Percentiles rank a stretch among this genome's conserved stretches.
These are phyloP conservation scores for Hemerocallis citrina DNA, from an alignment of 106 monocot genomes.

Conservation along the genomic window DNA sequence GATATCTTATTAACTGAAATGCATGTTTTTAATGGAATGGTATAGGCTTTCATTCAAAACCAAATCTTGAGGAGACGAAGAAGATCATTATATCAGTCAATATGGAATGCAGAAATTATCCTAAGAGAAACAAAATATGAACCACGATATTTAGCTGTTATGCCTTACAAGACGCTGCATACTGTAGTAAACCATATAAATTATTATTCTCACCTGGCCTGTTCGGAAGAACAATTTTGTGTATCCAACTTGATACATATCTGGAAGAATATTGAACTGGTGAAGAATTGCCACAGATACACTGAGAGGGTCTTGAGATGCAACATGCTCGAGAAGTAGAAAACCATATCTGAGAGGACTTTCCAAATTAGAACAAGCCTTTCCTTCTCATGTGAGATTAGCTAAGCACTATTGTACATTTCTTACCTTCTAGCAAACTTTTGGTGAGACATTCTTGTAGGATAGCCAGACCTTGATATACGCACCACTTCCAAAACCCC, in stretches of 20 bases:
- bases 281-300: constrained; percentile 98
- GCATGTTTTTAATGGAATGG: no score
- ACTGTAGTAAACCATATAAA: not conserved
- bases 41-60: no score
- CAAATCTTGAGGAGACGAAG: no score
- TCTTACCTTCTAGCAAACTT: constrained; percentile 92
- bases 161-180: not conserved
- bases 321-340: constrained; percentile 90
- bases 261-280: constrained; percentile 93
- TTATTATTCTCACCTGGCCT: constrained; percentile 63
- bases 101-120: not conserved
- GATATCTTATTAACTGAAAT: no score
- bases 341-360: constrained; percentile 79
- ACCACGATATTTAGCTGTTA: not conserved
- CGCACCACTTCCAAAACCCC: constrained; percentile 98
- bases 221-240: constrained; percentile 97
- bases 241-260: constrained; percentile 99
- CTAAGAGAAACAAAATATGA: not conserved
- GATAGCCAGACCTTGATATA: constrained; percentile 91
- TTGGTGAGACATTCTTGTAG: constrained; percentile 95
- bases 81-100: not conserved
- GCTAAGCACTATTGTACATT: not conserved
- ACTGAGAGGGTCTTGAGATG: constrained; percentile 88
- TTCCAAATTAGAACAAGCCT: not conserved
- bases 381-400: not conserved